Conservation (phyloP, 2,329 filamentous ascomycete genomes). For the Aspergillus versicolor region DNA sequence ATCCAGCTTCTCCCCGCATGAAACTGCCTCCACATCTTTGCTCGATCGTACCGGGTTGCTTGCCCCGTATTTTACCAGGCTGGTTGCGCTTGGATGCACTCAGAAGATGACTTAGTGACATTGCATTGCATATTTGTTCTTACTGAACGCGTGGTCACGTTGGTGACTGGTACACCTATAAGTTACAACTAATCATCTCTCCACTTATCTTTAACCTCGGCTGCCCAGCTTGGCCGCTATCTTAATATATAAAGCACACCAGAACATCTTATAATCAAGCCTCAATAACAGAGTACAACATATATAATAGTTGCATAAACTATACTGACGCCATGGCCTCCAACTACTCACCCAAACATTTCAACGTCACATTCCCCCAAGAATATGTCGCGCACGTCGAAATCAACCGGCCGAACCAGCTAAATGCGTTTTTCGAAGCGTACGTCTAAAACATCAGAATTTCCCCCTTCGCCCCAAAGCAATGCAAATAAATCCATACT, state of each 20-base stretch:
- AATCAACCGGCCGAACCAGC: slow-evolving; percentile 81
- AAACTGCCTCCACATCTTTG: neutral
- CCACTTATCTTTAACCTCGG: too few species aligned
- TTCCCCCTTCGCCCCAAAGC: neutral
- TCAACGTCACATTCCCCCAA: slow-evolving; percentile 55
- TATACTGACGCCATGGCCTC: slow-evolving; percentile 19
- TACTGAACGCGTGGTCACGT: too few species aligned
- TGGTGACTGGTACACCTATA: too few species aligned
- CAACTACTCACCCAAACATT: slow-evolving; percentile 51
- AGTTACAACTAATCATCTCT: too few species aligned
- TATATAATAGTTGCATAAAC: neutral
- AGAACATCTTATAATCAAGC: neutral
- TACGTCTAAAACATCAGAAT: slow-evolving; percentile 31
- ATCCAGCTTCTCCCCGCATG: neutral
- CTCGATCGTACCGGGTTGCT: neutral
- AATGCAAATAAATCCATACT: neutral
- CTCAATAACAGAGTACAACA: neutral
- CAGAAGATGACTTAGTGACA: too few species aligned
- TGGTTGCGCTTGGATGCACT: neutral
- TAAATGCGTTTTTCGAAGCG: slow-evolving; percentile 81
- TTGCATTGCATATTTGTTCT: too few species aligned
- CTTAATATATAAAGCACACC: neutral
- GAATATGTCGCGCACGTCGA: slow-evolving; percentile 81
- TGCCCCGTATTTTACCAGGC: neutral
- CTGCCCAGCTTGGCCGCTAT: neutral